These are phyloP conservation scores for Morella rubra DNA, from an alignment of 306 rosid genomes.

Conservation along the genomic window DNA sequence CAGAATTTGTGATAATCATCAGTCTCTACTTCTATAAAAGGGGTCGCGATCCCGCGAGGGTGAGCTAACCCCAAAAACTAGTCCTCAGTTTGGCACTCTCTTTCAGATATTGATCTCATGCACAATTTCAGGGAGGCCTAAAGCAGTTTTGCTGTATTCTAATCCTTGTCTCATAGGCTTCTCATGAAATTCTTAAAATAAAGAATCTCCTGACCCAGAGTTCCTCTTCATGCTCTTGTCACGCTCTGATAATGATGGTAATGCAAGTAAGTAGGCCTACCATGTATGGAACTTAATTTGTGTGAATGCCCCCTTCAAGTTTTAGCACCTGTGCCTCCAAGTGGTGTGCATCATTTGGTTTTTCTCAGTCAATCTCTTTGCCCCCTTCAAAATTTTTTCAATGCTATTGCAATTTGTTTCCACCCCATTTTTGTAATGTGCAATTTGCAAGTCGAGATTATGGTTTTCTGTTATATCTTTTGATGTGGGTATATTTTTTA, in stretches of 20 bases:
- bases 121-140: not conserved
- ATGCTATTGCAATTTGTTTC: too few species aligned
- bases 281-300: not conserved
- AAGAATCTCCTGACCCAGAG: not conserved
- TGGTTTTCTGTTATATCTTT: not conserved
- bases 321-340: not conserved
- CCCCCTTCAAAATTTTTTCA: too few species aligned
- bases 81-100: not conserved
- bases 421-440: too few species aligned
- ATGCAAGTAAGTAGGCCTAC: not conserved
- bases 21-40: not conserved
- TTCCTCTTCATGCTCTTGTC: not conserved
- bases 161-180: not conserved
- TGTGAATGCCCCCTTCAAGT: not conserved
- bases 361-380: too few species aligned
- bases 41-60: too few species aligned
- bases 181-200: not conserved
- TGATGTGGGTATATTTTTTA: not conserved
- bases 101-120: constrained; percentile 2
- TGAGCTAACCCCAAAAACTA: too few species aligned
- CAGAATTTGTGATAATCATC: not conserved
- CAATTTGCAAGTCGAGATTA: not conserved
- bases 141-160: not conserved
- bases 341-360: too few species aligned
- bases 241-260: not conserved